phyloP scores from a whole-genome alignment of 305 asterid genomes.

The Petunia hybrid region DNA sequence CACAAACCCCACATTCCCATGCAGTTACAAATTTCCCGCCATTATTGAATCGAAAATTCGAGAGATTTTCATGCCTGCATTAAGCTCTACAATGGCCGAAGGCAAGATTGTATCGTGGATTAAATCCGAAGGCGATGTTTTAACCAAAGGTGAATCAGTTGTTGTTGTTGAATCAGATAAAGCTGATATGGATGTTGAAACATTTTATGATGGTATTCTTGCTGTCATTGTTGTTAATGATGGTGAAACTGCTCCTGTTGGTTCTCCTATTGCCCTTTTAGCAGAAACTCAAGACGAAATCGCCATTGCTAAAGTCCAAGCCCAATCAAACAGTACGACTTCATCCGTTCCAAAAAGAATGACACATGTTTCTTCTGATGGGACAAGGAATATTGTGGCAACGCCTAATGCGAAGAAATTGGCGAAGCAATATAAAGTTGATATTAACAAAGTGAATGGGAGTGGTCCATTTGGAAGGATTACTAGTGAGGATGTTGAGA shows the following conservation, averaged over 20 bases:
- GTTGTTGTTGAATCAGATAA: constrained; percentile 96
- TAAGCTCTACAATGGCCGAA: constrained; percentile 97
- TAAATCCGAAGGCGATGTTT: constrained; percentile 85
- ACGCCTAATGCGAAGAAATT: constrained; percentile 93
- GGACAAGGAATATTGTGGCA: constrained; percentile 73
- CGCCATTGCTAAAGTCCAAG: constrained; percentile 77
- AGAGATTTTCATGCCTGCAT: constrained; percentile 96
- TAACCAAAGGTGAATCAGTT: constrained; percentile 89
- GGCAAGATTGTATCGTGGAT: constrained; percentile 95
- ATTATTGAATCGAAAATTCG: constrained; percentile 52
- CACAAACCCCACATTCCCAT: constrained; percentile 42
- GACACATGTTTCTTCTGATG: constrained; percentile 26
- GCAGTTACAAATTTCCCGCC: constrained; percentile 43
- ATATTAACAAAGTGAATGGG: constrained; percentile 66
- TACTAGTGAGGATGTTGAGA: constrained; percentile 89
- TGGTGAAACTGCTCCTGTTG: constrained; percentile 83
- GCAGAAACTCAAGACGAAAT: constrained; percentile 87
- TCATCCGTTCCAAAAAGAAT: no score
- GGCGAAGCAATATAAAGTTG: constrained; percentile 89
- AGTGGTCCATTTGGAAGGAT: constrained; percentile 91
- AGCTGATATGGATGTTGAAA: constrained; percentile 98
- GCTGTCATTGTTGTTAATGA: constrained; percentile 89
- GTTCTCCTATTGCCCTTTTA: constrained; percentile 78
- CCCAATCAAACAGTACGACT: constrained; percentile 34
- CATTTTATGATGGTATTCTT: constrained; percentile 81